Evolutionary conservation across 495 filamentous ascomycete genomes (phyloP), one percentile per base, ranked within the genome.

Genomic region (Glarea lozoyensis): DNA sequence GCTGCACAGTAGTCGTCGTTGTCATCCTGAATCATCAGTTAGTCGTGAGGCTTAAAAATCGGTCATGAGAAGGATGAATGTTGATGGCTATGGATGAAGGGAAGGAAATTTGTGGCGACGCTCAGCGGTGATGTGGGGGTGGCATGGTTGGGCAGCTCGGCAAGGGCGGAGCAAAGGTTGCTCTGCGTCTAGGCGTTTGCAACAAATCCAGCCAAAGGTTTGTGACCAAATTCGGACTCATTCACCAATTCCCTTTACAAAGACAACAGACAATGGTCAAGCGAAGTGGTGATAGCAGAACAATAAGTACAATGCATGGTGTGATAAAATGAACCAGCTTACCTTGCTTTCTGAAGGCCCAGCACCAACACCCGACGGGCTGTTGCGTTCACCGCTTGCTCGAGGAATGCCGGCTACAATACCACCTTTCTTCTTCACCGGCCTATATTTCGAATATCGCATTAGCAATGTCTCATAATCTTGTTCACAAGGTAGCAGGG

Each of bases 1-100:
- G 86, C 72, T 37, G 75, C 72, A 63, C 92, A 98, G 53, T 81
- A 78, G 52, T 98, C 92, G 50, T 87, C 84, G 57, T 94, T 94
- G 37, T 93, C 84, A 52, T 83, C 75, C 65, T 79, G 66, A 23
- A 37, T 29, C 18, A 36, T 40, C 39, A 46, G 46, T 55, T 41
- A 55, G 52, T 29, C 40, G 43, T 40, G 12, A 19, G 21, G 15
- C 20, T 41, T 40, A 4, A 11, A 32, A 39, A 31, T 21, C 3
- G 17, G 22, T 21, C 35, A 37, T 37, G 35, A 11, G 35, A 21
- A 20, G 7, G 19, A 37, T 37, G 35, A 16, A 37, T 9, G 11
- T 19, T 4, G 35, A 37, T 19, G 17, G 5, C 9, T 10, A 41
- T 29, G 38, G 13, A 29, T 16, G 18, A 19, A 41, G 29, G 25